Evolutionary conservation across 2,329 filamentous ascomycete genomes (phyloP).

Genomic region (Talaromyces sp.): DNA sequence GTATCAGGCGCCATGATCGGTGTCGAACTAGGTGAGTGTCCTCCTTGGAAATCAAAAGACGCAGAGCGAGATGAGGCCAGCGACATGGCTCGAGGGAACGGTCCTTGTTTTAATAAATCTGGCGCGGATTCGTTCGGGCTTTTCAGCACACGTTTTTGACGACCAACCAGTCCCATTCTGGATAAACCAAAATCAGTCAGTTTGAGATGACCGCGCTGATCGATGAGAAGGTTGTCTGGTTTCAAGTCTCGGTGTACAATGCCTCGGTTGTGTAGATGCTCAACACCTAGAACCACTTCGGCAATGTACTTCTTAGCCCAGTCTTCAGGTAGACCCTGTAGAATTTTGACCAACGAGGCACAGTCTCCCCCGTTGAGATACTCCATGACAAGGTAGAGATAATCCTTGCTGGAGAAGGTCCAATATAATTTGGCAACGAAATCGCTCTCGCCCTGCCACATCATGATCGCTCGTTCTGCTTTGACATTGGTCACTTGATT

Average conservation of each 20-base stretch:
- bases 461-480: slow-evolving; percentile 98
- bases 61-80: slow-evolving; percentile 88
- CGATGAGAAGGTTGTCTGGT: slow-evolving; percentile 94
- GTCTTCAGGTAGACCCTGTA: slow-evolving; percentile 88
- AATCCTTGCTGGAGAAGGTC: slow-evolving; percentile 99
- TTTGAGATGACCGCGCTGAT: slow-evolving; percentile 94
- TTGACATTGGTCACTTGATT: slow-evolving; percentile 99
- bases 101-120: slow-evolving; percentile 87
- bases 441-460: slow-evolving; percentile 99
- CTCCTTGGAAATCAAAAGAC: slow-evolving; percentile 83
- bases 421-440: slow-evolving; percentile 99
- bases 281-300: slow-evolving; percentile 93
- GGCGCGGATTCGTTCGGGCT: slow-evolving; percentile 78
- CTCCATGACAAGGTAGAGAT: slow-evolving; percentile 98
- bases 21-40: slow-evolving; percentile 77
- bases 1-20: slow-evolving; percentile 83
- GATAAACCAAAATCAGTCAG: slow-evolving; percentile 96
- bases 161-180: slow-evolving; percentile 92
- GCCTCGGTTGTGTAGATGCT: slow-evolving; percentile 88
- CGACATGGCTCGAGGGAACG: slow-evolving; percentile 81
- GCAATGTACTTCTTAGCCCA: slow-evolving; percentile 98
- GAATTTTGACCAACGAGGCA: slow-evolving; percentile 90
- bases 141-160: slow-evolving; percentile 89
- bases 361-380: slow-evolving; percentile 98
- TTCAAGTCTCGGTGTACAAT: slow-evolving; percentile 97